phyloP scores from a whole-genome alignment of 768 basidiomycete species.

The Trametes punicea region DNA sequence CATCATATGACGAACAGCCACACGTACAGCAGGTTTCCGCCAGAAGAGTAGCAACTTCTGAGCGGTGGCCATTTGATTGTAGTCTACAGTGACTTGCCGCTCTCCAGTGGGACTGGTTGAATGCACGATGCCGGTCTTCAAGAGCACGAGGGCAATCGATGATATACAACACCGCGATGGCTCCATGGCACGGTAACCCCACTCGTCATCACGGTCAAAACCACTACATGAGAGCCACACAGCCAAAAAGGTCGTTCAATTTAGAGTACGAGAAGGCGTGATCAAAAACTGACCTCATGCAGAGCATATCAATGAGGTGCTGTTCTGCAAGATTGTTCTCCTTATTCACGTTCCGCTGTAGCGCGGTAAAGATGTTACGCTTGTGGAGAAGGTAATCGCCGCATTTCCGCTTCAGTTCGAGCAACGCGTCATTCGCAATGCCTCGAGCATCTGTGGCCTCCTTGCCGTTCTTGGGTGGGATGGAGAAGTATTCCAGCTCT shows the following conservation, averaged over 20 bases:
- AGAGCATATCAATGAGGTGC: slow-evolving; percentile 99
- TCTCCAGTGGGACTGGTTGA: slow-evolving; percentile 49
- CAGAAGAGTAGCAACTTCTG: slow-evolving; percentile 97
- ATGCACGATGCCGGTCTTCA: slow-evolving; percentile 95
- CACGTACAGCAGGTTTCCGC: slow-evolving; percentile 97
- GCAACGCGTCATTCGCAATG: slow-evolving; percentile 71
- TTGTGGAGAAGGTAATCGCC: slow-evolving; percentile 87
- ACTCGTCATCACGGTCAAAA: slow-evolving; percentile 95
- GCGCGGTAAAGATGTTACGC: slow-evolving; percentile 91
- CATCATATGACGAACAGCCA: not conserved
- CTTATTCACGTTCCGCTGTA: slow-evolving; percentile 98
- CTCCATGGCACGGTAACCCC: slow-evolving; percentile 96
- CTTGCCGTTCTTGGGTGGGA: slow-evolving; percentile 67
- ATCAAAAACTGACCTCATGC: slow-evolving; percentile 81
- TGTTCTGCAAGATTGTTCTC: slow-evolving; percentile 99
- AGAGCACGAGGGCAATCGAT: slow-evolving; percentile 93
- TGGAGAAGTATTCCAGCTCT: slow-evolving; percentile 97
- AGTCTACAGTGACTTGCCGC: slow-evolving; percentile 78
- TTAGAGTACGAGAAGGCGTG: not conserved
- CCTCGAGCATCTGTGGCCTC: slow-evolving; percentile 75
- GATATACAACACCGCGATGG: slow-evolving; percentile 97
- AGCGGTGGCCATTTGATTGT: slow-evolving; percentile 92
- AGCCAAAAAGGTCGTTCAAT: not conserved
- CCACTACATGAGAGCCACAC: slow-evolving; percentile 50
- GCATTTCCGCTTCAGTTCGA: slow-evolving; percentile 81